Base-by-base conservation (phyloP, 768 basidiomycete genomes). In the Clavaria fumosa region DNA sequence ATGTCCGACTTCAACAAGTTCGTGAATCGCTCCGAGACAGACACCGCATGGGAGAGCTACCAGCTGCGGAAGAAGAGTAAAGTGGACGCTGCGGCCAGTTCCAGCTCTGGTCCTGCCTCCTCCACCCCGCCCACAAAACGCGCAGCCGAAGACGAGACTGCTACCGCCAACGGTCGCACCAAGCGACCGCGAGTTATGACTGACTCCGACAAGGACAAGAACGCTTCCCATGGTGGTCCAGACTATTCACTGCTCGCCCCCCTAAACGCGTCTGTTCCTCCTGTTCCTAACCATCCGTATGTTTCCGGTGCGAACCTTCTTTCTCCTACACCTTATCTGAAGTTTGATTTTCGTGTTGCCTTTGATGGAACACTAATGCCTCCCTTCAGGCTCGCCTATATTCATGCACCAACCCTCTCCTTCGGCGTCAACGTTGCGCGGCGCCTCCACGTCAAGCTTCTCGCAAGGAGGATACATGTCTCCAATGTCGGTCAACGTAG, bases 31-130 rank as follows among this genome's bases (percentile, higher is more conserved):
- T 72, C 81, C 1, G 90, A 95, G 59, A 90, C 88, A 0, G 90
- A 93, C 50, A 89, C 86, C 1, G 89, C 88, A 23, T 88, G 81
- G 68, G 89, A 93, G 51, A 78, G 85, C 36, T 90, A 79, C 49
- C 78, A 85, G 44, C 47, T 66, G 4, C 73, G 86, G 46, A 90
- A 78, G 54, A 67, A 66, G 43, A 31, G 43, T 2, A 37, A 47
- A 11, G 48, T 47, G 7, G 39, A 52, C 22, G 47, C 57, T 12
- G 31, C 55, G n/a, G 50, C 51, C 31, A n/a, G n/a, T n/a, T n/a
- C n/a, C n/a, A n/a, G n/a, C n/a, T 43, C 21, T 24, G 42, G 46
- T 40, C 43, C 14, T 43, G 20, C 40, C 31, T 40, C 38, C 23
- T 38, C 22, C 28, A 37, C 14, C 41, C 47, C 50, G 28, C 47